A percentile compares a stretch with the other conserved stretches of the same genome.
Evolutionary conservation across 306 rosid genomes (phyloP).

Genomic region (Styphnolobium japonicum): DNA sequence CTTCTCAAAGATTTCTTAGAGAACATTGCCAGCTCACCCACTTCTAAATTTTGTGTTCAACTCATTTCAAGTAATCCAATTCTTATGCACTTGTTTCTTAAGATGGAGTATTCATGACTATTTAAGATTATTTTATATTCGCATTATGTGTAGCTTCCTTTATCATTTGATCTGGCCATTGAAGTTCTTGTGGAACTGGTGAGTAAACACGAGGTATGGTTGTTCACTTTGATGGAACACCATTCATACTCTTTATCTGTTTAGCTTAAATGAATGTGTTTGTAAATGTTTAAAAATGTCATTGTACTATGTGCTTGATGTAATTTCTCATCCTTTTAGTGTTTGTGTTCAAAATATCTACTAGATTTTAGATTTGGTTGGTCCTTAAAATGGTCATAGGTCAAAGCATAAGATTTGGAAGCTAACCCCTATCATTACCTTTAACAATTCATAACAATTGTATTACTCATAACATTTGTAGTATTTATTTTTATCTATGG

Average conservation of each 20-base stretch:
- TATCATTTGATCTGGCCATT: slow-evolving; percentile 84
- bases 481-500: no score
- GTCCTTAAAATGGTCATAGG: no score
- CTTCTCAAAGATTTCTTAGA: slow-evolving; percentile 84
- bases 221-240: slow-evolving; percentile 14
- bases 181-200: slow-evolving; percentile 94
- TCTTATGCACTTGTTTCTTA: slow-evolving; percentile 15
- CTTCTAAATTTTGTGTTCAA: slow-evolving; percentile 79
- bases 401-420: no score
- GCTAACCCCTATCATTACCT: no score
- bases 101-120: slow-evolving; percentile 3
- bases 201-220: slow-evolving; percentile 86
- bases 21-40: slow-evolving; percentile 77
- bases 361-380: slow-evolving; percentile 1
- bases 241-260: slow-evolving; percentile 2
- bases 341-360: background rate
- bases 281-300: background rate
- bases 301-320: no score
- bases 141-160: slow-evolving; percentile 53
- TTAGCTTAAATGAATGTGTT: slow-evolving; percentile 5
- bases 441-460: no score
- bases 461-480: no score
- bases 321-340: slow-evolving; percentile 21
- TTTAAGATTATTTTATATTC: slow-evolving; percentile 20
- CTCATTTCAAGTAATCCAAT: slow-evolving; percentile 72